A percentile compares a stretch with the other conserved stretches of the same genome.
phyloP scores from a whole-genome alignment of 352 stramenopile species.

The Phytophthora lateralis region DNA sequence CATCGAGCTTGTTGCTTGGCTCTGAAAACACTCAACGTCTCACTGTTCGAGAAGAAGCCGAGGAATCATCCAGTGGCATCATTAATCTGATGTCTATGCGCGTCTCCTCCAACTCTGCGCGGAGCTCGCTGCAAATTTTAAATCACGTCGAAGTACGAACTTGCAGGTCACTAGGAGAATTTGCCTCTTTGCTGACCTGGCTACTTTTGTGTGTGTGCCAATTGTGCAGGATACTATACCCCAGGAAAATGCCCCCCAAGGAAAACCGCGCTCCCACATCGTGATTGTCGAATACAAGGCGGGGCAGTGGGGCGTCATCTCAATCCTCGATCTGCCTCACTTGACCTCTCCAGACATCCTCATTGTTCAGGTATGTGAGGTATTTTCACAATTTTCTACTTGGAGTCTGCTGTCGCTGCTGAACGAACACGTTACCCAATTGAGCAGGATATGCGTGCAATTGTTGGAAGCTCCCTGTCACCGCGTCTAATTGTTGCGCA shows the following conservation, averaged over 20 bases:
- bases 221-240: slow-evolving; percentile 11
- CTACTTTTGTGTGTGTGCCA: slow-evolving; percentile 4
- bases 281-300: slow-evolving; percentile 29
- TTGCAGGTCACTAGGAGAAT: not conserved
- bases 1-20: slow-evolving; percentile 10
- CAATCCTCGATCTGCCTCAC: slow-evolving; percentile 29
- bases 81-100: slow-evolving; percentile 50
- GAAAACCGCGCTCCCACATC: slow-evolving; percentile 33
- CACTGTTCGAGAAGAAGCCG: slow-evolving; percentile 8
- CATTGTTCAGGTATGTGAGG: slow-evolving; percentile 42
- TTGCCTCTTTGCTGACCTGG: not conserved
- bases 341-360: slow-evolving; percentile 47
- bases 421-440: not conserved
- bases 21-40: not conserved
- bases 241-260: not conserved
- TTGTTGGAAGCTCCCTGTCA: slow-evolving; percentile 52
- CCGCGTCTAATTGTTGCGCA: slow-evolving; percentile 43
- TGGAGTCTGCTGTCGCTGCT: too few relatives aligned
- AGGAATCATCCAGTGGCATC: slow-evolving; percentile 19
- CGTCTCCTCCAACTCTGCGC: slow-evolving; percentile 31
- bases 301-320: slow-evolving; percentile 27
- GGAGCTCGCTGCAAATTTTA: slow-evolving; percentile 47
- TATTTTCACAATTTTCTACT: too few relatives aligned
- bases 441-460: slow-evolving; percentile 41
- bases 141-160: slow-evolving; percentile 23